These are phyloP conservation scores for Fusarium euwallaceae DNA, from an alignment of 2,329 filamentous ascomycete species.

Conservation along the genomic window DNA sequence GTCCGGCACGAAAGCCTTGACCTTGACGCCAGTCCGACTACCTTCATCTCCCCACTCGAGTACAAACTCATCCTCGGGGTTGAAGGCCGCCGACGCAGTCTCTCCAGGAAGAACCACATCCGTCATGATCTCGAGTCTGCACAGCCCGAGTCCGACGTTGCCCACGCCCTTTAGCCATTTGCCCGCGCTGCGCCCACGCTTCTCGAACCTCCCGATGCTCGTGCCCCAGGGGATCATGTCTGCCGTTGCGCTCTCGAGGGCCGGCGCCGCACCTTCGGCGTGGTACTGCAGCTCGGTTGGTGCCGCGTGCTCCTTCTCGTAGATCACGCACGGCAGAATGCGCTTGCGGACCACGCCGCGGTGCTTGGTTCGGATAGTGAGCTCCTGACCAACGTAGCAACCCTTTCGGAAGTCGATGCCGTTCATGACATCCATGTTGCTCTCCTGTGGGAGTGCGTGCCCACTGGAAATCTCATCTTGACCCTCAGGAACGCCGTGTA, in stretches of 20 bases:
- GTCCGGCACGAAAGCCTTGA: constrained; percentile 86
- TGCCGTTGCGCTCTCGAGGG: constrained; percentile 46
- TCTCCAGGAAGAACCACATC: constrained; percentile 78
- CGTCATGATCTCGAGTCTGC: constrained; percentile 92
- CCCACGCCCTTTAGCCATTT: constrained; percentile 85
- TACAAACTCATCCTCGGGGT: constrained; percentile 72
- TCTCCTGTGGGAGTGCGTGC: constrained; percentile 84
- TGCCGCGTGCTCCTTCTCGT: constrained; percentile 60
- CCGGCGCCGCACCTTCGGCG: constrained; percentile 44
- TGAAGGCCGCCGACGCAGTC: constrained; percentile 73
- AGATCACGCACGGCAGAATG: constrained; percentile 84
- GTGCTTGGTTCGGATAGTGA: constrained; percentile 95
- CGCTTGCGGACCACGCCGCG: constrained; percentile 93
- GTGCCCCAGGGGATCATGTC: constrained; percentile 59
- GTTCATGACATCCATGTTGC: constrained; percentile 86
- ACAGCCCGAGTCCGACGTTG: constrained; percentile 88
- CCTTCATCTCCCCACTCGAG: constrained; percentile 65
- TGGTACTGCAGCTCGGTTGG: constrained; percentile 63
- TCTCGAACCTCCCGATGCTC: constrained; percentile 64
- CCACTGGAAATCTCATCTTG: constrained; percentile 81
- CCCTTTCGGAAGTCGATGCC: constrained; percentile 95
- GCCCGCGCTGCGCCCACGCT: constrained; percentile 78
- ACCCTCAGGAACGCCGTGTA: constrained; percentile 87
- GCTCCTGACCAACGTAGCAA: constrained; percentile 96
- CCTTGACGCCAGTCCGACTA: constrained; percentile 57